Conservation (phyloP, 805 yeast genomes). For the Hanseniaspora meyeri region DNA sequence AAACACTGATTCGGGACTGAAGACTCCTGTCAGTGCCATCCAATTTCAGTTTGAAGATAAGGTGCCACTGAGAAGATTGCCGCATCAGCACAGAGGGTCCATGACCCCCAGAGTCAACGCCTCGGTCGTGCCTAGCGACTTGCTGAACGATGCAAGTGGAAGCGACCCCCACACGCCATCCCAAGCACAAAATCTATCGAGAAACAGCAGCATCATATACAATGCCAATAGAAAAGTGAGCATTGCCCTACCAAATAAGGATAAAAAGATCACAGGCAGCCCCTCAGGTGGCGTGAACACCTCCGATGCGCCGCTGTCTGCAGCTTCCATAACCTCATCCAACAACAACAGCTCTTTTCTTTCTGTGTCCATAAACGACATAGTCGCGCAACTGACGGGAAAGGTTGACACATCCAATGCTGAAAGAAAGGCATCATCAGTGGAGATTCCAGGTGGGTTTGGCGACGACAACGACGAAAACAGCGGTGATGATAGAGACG, state of each 20-base stretch:
- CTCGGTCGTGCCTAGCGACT: not conserved
- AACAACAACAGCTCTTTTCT: constrained; percentile 4
- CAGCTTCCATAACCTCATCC: not conserved
- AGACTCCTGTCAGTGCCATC: constrained; percentile 23
- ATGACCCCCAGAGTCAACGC: constrained; percentile 38
- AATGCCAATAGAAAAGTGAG: not conserved
- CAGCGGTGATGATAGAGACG: not conserved
- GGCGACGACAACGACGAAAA: not conserved
- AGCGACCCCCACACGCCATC: not conserved
- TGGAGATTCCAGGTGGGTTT: constrained; percentile 8
- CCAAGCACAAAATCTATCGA: not conserved
- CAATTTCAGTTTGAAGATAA: constrained; percentile 38
- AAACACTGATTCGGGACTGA: not conserved
- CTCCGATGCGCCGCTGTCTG: not conserved
- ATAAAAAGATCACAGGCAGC: constrained; percentile 10
- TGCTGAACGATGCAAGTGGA: not conserved
- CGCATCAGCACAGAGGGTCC: constrained; percentile 40
- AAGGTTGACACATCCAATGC: not conserved
- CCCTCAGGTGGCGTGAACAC: constrained; percentile 17
- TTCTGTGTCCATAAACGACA: constrained; percentile 7
- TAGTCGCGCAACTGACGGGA: constrained; percentile 9
- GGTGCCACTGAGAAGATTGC: constrained; percentile 27
- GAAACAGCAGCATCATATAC: not conserved
- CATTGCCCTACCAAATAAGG: constrained; percentile 7
- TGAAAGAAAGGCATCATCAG: not conserved